Percentiles rank a stretch among this genome's conserved stretches.
Evolutionary conservation across 768 basidiomycete genomes (phyloP).

Genomic region (Tricholoma flavovirens): DNA sequence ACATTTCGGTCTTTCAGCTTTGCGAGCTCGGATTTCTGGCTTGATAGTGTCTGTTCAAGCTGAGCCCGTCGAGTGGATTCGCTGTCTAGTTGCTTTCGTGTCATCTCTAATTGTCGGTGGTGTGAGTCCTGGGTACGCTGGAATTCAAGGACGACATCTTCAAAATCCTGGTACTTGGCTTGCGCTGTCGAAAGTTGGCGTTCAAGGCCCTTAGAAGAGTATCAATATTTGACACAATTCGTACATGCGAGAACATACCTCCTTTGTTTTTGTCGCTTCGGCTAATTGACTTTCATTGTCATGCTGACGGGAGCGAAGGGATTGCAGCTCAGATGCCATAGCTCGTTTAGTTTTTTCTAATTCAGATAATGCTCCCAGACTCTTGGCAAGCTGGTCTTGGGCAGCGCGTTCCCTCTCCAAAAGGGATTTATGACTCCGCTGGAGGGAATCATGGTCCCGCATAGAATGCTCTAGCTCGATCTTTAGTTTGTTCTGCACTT

Average conservation of each 20-base stretch:
- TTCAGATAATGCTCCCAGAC: slow-evolving; percentile 44
- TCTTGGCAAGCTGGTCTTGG: slow-evolving; percentile 44
- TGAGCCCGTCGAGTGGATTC: slow-evolving; percentile 71
- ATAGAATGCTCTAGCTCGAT: slow-evolving; percentile 64
- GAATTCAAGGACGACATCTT: slow-evolving; percentile 80
- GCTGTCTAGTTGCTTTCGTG: slow-evolving; percentile 65
- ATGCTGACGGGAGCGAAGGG: slow-evolving; percentile 61
- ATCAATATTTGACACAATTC: slow-evolving; percentile 4
- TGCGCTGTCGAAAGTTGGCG: slow-evolving; percentile 70
- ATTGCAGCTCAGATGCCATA: slow-evolving; percentile 68
- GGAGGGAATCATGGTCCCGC: slow-evolving; percentile 55
- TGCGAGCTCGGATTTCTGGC: slow-evolving; percentile 64
- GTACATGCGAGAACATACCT: slow-evolving; percentile 42
- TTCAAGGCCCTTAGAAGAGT: slow-evolving; percentile 54
- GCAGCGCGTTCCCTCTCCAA: slow-evolving; percentile 51
- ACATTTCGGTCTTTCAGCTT: slow-evolving; percentile 62
- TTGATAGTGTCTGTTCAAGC: slow-evolving; percentile 59
- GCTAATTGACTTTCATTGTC: slow-evolving; percentile 61
- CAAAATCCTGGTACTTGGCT: slow-evolving; percentile 76
- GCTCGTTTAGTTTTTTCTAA: slow-evolving; percentile 65
- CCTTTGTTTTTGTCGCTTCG: slow-evolving; percentile 59
- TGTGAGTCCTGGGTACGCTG: slow-evolving; percentile 78
- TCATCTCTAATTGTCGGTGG: slow-evolving; percentile 64
- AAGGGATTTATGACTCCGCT: slow-evolving; percentile 60
- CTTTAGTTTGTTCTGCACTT: slow-evolving; percentile 67